Conservation (phyloP, 2,329 filamentous ascomycete species). For the Fusarium subglutinans region DNA sequence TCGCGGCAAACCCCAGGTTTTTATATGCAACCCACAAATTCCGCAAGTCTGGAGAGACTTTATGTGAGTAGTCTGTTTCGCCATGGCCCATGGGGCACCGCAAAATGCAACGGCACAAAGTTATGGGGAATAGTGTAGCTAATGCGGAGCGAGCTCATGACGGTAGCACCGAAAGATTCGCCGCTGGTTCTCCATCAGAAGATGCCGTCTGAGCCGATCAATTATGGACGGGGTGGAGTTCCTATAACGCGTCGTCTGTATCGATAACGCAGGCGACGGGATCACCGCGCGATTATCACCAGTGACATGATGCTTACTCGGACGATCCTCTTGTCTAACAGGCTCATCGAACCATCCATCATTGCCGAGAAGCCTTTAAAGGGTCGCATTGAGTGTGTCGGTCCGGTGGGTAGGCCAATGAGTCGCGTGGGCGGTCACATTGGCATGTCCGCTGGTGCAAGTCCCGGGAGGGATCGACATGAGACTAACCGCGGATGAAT, state of each 20-base stretch:
- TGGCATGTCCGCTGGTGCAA: not conserved
- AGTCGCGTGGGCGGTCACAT: not conserved
- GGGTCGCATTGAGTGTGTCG: not conserved
- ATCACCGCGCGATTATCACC: slow-evolving; percentile 15
- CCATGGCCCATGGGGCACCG: slow-evolving; percentile 31
- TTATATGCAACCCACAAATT: slow-evolving; percentile 26
- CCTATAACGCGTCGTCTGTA: not conserved
- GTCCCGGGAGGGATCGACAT: slow-evolving; percentile 16
- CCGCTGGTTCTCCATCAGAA: slow-evolving; percentile 32
- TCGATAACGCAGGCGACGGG: not conserved
- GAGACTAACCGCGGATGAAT: slow-evolving; percentile 2
- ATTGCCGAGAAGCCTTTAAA: not conserved
- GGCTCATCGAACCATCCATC: slow-evolving; percentile 19
- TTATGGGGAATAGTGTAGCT: not conserved
- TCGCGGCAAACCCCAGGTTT: slow-evolving; percentile 18
- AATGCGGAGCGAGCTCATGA: slow-evolving; percentile 16
- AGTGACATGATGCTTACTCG: slow-evolving; percentile 4
- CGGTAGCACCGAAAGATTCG: slow-evolving; percentile 40
- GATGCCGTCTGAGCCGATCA: slow-evolving; percentile 31
- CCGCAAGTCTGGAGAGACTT: slow-evolving; percentile 25
- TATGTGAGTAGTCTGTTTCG: slow-evolving; percentile 10
- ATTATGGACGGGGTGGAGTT: slow-evolving; percentile 8
- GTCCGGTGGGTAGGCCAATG: slow-evolving; percentile 20
- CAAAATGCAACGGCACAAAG: slow-evolving; percentile 14
- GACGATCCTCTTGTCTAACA: slow-evolving; percentile 1